A percentile compares a stretch with the other conserved stretches of the same genome.
Conservation (phyloP, 2,329 filamentous ascomycete genomes). For the Thelonectria blattea region DNA sequence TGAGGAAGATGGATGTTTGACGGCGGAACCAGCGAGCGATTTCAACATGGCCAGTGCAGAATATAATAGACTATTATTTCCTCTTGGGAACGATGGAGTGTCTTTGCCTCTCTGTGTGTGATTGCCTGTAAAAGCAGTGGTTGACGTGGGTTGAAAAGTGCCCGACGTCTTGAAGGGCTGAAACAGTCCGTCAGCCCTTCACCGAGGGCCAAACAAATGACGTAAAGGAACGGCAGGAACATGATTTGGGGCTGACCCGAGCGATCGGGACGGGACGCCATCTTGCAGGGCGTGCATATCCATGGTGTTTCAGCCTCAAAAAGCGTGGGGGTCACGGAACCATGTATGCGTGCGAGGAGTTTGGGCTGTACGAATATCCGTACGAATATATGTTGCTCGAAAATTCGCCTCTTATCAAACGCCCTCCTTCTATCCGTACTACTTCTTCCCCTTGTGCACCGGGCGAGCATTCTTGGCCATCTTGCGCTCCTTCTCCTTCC, state of each 20-base stretch:
- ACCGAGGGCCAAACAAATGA: constrained; percentile 7
- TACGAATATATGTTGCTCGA: neutral
- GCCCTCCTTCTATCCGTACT: constrained; percentile 3
- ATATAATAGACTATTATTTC: constrained; percentile 25
- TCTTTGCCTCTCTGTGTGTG: neutral
- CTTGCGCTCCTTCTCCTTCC: constrained; percentile 76
- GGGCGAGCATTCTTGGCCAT: constrained; percentile 90
- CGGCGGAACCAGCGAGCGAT: constrained; percentile 25
- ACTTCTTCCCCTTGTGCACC: constrained; percentile 68
- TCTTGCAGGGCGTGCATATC: constrained; percentile 1
- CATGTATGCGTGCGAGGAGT: neutral
- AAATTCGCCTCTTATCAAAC: neutral
- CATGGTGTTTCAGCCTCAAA: constrained; percentile 17
- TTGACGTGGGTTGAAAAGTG: neutral
- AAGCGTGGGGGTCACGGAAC: constrained; percentile 18
- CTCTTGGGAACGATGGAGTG: neutral
- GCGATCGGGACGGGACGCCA: constrained; percentile 8
- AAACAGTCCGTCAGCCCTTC: neutral
- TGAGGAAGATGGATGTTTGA: constrained; percentile 20
- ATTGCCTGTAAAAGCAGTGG: too few species aligned
- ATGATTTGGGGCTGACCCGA: neutral
- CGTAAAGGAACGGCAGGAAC: neutral
- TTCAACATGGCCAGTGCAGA: constrained; percentile 26
- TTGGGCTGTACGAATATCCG: too few species aligned
- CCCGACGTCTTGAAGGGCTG: neutral